Evolutionary conservation across 1,284 basidiomycete species (phyloP), one percentile per base, ranked within the genome.

Genomic region (Cutaneotrichosporon arboriforme): DNA sequence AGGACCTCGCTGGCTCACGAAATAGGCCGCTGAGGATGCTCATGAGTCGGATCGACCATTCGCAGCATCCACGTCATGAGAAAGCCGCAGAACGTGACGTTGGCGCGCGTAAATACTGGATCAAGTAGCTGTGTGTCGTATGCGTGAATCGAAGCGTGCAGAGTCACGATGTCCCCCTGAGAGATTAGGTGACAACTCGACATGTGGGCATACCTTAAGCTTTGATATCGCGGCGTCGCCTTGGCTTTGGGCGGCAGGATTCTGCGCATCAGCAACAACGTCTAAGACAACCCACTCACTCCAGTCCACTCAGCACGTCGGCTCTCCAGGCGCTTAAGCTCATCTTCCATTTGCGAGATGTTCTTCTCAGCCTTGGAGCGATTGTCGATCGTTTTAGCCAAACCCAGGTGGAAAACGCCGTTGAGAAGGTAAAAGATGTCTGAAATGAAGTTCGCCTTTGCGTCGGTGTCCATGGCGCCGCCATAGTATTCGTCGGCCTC

Each of bases 31-130:
- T 78, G 81, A 1, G 96, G 96, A 68, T 97, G 90, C 26, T 77
- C 72, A 61, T 85, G 84, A 52, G 77, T 81, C 1, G 91, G 89
- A 64, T 98, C 96, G n/a, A 87, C 91, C 54, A 88, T 82, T 7
- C 93, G 84, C 49, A 97, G 87, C 17, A 98, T 78, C 94, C 94
- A 99, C 0, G 88, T 88, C 66, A 94, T 94, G 46, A 92, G 78
- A 74, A 97, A 96, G 62, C 84, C 87, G 22, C 83, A 84, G 76
- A 96, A 97, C 9, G 83, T 83, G 38, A 94, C 82, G 37, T 85
- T 86, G 49, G 85, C 81, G 65, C 86, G 83, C 23, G 90, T 80
- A 53, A 96, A 82, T 59, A 89, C 88, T 0, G 89, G 88, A 65
- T 97, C 91, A 34, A 87, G 79, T 1, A 99, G 80, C 64, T 93